Percentiles rank a stretch among this genome's conserved stretches.
These are phyloP conservation scores for Grigorovia humatica DNA, from an alignment of 805 yeast species.

Conservation along the genomic window DNA sequence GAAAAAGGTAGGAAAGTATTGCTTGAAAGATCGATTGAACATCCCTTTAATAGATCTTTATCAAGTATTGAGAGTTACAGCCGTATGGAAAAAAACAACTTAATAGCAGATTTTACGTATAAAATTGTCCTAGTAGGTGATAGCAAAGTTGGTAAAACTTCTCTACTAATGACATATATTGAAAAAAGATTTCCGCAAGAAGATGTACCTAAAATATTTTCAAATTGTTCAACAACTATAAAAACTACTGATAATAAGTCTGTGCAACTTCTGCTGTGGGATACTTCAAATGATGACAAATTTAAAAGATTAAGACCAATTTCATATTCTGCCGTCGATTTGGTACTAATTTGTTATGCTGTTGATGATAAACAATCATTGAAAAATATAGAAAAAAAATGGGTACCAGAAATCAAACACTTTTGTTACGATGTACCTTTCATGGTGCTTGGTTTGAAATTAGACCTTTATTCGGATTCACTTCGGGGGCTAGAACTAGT, in stretches of 20 bases:
- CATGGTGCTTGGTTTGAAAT: conserved; percentile 71
- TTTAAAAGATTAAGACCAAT: conserved; percentile 72
- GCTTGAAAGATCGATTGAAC: not conserved
- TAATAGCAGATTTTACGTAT: conserved; percentile 30
- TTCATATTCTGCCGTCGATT: conserved; percentile 68
- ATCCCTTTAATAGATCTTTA: conserved; percentile 17
- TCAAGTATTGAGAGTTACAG: conserved; percentile 23
- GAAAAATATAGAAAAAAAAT: conserved; percentile 63
- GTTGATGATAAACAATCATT: conserved; percentile 53
- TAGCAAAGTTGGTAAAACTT: conserved; percentile 87
- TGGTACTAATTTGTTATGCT: conserved; percentile 66
- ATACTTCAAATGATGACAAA: conserved; percentile 86
- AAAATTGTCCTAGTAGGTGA: conserved; percentile 82
- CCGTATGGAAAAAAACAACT: conserved; percentile 14
- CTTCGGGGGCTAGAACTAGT: conserved; percentile 13
- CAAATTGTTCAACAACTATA: conserved; percentile 57
- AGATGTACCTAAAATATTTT: conserved; percentile 78
- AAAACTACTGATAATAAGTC: conserved; percentile 36
- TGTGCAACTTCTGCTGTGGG: conserved; percentile 75
- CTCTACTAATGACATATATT: conserved; percentile 54
- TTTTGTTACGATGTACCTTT: conserved; percentile 76
- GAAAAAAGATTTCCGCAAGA: conserved; percentile 54
- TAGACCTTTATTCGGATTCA: conserved; percentile 39
- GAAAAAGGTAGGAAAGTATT: not conserved
- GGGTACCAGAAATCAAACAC: conserved; percentile 82